Conservation (phyloP, 805 yeast species). For the Kluyveromyces dobzhanskii region DNA sequence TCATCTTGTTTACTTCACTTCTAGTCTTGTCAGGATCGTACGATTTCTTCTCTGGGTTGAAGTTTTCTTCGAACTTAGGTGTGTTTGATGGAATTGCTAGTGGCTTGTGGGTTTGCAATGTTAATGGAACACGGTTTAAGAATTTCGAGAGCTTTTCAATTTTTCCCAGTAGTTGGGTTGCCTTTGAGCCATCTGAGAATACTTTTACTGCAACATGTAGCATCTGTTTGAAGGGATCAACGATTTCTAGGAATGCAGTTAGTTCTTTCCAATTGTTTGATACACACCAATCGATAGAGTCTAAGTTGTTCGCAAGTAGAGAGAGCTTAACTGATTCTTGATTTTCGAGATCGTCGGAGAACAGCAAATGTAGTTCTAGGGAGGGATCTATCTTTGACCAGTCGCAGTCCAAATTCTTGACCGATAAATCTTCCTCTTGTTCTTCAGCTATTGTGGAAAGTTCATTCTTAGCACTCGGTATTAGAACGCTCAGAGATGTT, state of each 20-base stretch:
- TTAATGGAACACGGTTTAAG: conserved; percentile 57
- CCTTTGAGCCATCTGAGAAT: conserved; percentile 28
- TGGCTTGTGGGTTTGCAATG: conserved; percentile 76
- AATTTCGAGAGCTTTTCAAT: conserved; percentile 43
- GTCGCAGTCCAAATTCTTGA: not conserved
- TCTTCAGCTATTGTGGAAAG: conserved; percentile 2
- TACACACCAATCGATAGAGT: conserved; percentile 25
- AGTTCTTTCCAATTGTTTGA: conserved; percentile 52
- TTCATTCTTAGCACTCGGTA: conserved; percentile 5
- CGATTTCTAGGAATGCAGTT: conserved; percentile 51
- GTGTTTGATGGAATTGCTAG: conserved; percentile 75
- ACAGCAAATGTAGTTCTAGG: conserved; percentile 19
- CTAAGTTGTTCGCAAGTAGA: conserved; percentile 23
- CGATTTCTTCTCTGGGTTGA: conserved; percentile 90
- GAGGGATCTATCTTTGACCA: conserved; percentile 6
- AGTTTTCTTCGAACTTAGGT: conserved; percentile 93
- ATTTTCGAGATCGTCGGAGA: conserved; percentile 26
- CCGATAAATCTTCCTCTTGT: not conserved
- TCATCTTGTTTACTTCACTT: conserved; percentile 76
- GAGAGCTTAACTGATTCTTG: conserved; percentile 14
- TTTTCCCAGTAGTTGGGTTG: conserved; percentile 35
- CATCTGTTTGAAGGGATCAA: conserved; percentile 38
- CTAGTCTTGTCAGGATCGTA: conserved; percentile 76
- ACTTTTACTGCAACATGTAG: conserved; percentile 34
- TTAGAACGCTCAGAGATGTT: conserved; percentile 37